Conservation (phyloP, 805 yeast genomes). For the Yamadazyma philogaea region DNA sequence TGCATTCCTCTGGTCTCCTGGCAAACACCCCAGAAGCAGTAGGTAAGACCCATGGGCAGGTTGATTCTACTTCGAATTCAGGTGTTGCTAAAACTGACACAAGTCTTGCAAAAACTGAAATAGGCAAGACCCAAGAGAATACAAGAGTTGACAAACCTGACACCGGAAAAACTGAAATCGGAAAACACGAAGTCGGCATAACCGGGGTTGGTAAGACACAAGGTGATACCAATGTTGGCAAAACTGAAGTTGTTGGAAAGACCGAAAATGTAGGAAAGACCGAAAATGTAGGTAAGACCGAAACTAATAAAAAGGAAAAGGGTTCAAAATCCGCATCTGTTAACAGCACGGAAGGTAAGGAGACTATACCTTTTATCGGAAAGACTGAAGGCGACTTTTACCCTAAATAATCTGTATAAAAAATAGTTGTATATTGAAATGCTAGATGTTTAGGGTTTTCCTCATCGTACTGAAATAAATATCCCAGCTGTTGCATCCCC, state of each 20-base stretch:
- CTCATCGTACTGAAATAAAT: conserved; percentile 11
- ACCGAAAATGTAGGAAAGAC: conserved; percentile 10
- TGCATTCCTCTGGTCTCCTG: background rate
- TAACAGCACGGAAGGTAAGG: conserved; percentile 2
- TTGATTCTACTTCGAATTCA: conserved; percentile 8
- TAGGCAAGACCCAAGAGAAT: conserved; percentile 13
- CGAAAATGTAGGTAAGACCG: conserved; percentile 7
- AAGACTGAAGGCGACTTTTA: conserved; percentile 12
- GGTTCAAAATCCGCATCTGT: background rate
- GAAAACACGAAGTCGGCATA: conserved; percentile 11
- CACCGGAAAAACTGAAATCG: conserved; percentile 3
- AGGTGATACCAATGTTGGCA: conserved; percentile 10
- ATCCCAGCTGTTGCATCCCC: conserved; percentile 13
- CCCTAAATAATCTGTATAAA: background rate
- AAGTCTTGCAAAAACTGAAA: conserved; percentile 1
- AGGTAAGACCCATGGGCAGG: conserved; percentile 12
- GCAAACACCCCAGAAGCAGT: conserved; percentile 6
- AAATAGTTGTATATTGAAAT: background rate
- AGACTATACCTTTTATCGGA: conserved; percentile 4
- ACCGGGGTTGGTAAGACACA: conserved; percentile 12
- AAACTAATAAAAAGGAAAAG: conserved; percentile 6
- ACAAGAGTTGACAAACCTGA: no score
- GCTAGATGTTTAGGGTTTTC: conserved; percentile 2
- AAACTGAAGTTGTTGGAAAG: conserved; percentile 13
- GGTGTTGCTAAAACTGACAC: background rate